phyloP scores from a whole-genome alignment of 2,329 filamentous ascomycete species.

The Chaetomium sp. region DNA sequence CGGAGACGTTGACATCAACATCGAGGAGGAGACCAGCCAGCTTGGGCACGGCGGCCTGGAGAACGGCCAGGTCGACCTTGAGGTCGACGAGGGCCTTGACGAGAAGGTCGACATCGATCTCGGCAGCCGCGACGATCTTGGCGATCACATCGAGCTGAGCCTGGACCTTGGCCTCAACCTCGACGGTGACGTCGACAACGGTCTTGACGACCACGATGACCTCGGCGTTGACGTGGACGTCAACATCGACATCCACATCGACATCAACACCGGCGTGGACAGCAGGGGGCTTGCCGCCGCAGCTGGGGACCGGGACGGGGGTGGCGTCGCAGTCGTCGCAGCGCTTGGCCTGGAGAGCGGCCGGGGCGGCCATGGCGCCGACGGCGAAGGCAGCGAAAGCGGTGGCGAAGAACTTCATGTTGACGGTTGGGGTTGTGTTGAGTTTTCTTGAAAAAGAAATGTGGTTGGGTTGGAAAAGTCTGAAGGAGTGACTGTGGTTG shows the following conservation, averaged over 20 bases:
- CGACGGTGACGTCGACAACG: constrained; percentile 1
- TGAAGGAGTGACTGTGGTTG: constrained; percentile 16
- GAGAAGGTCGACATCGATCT: constrained; percentile 11
- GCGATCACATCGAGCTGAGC: constrained; percentile 8
- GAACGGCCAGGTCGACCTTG: constrained; percentile 9
- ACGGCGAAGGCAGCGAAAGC: constrained; percentile 17
- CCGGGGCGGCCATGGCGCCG: constrained; percentile 17
- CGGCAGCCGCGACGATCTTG: not conserved
- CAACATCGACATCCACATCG: not conserved
- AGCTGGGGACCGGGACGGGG: not conserved
- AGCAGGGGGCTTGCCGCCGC: not conserved
- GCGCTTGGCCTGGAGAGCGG: not conserved
- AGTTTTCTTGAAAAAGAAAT: not conserved
- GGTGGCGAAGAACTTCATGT: constrained; percentile 21
- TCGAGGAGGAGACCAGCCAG: constrained; percentile 12
- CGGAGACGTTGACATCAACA: constrained; percentile 4
- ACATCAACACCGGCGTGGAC: not conserved
- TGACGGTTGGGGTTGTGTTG: not conserved
- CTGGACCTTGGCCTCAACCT: constrained; percentile 10
- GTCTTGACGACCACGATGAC: not conserved
- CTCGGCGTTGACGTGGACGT: not conserved
- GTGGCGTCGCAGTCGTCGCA: not conserved
- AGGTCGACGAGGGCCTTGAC: constrained; percentile 12
- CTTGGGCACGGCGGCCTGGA: not conserved
- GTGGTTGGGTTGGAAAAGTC: not conserved